phyloP scores from a whole-genome alignment of 2,329 filamentous ascomycete species.

The Talaromyces sp. region DNA sequence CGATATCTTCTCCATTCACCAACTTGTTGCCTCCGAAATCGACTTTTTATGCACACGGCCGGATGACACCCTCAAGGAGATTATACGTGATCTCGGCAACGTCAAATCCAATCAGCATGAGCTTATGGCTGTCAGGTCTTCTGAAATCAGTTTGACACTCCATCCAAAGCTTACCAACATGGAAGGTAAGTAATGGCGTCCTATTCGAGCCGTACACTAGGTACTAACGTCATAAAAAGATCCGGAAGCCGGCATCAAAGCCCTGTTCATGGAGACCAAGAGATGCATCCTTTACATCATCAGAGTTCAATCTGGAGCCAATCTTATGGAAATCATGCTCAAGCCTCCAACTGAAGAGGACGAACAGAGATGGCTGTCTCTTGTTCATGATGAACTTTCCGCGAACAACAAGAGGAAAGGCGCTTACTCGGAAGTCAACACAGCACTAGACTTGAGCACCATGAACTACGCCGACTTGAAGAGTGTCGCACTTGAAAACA shows the following conservation, averaged over 20 bases:
- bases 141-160: constrained; percentile 86
- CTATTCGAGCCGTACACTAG: neutral
- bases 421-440: constrained; percentile 84
- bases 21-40: constrained; percentile 77
- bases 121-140: constrained; percentile 79
- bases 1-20: constrained; percentile 95
- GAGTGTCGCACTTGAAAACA: constrained; percentile 87
- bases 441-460: constrained; percentile 79
- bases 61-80: constrained; percentile 86
- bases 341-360: constrained; percentile 85
- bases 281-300: constrained; percentile 97
- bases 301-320: constrained; percentile 85
- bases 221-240: constrained; percentile 51
- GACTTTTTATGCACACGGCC: constrained; percentile 71
- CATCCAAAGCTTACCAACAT: constrained; percentile 86
- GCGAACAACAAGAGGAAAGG: constrained; percentile 69
- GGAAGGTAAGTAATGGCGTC: constrained; percentile 55
- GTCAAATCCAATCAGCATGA: constrained; percentile 96
- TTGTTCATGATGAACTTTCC: constrained; percentile 79
- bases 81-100: constrained; percentile 89
- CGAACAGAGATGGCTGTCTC: constrained; percentile 78
- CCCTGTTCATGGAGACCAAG: constrained; percentile 97
- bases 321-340: constrained; percentile 92
- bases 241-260: constrained; percentile 86
- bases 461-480: constrained; percentile 93